These are phyloP conservation scores for Colletotrichum nymphaeae DNA, from an alignment of 2,329 filamentous ascomycete species.

Conservation along the genomic window DNA sequence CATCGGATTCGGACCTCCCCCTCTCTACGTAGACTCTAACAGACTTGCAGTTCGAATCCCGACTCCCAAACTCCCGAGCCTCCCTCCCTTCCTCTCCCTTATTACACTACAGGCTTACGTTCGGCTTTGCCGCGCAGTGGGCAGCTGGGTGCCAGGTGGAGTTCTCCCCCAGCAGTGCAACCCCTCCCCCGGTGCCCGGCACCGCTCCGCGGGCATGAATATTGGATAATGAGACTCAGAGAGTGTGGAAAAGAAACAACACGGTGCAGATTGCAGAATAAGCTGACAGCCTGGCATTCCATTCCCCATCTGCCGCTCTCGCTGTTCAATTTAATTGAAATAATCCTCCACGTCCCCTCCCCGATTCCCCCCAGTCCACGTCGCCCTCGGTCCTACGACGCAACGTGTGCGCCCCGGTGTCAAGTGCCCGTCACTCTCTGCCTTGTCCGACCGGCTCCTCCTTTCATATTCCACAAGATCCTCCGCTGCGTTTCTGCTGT, in stretches of 20 bases:
- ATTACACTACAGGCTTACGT: constrained; percentile 14
- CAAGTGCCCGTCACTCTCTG: neutral
- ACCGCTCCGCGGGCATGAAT: constrained; percentile 7
- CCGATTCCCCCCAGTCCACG: too few species aligned
- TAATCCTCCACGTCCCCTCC: neutral
- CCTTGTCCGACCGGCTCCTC: neutral
- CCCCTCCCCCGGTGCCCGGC: neutral
- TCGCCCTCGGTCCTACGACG: neutral
- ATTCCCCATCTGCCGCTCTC: neutral
- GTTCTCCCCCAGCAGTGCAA: neutral
- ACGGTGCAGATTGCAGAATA: neutral
- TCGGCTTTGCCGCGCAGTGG: constrained; percentile 46
- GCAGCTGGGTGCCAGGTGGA: constrained; percentile 39
- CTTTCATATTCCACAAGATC: neutral
- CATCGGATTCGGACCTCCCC: neutral
- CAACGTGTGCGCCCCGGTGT: neutral
- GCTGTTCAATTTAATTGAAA: neutral
- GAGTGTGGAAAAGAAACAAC: neutral
- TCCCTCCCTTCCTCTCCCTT: constrained; percentile 13
- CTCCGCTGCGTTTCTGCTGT: neutral
- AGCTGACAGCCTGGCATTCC: neutral
- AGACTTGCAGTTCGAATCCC: neutral
- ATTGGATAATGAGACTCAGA: neutral
- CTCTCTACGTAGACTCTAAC: neutral
- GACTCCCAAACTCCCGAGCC: neutral